A percentile compares a stretch with the other conserved stretches of the same genome.
Evolutionary conservation across 129 eudicot genomes (phyloP).

Genomic region (Flaveria linearis): DNA sequence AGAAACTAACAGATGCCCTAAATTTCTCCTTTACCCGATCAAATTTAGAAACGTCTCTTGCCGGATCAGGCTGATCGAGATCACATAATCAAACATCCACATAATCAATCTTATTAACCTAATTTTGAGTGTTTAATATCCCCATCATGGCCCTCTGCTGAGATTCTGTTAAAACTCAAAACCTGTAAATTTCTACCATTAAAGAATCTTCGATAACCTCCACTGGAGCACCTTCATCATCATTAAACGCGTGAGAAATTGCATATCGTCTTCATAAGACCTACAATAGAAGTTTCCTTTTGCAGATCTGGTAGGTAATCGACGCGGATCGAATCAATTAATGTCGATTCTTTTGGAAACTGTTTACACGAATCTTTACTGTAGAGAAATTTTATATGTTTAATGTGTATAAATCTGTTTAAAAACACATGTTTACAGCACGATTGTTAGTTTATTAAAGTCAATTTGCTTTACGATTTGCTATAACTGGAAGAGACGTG

Average conservation of each 20-base stretch:
- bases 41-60: too few species aligned
- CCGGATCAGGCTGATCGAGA: too few species aligned
- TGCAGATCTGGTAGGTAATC: slow-evolving; percentile 29
- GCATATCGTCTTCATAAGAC: background rate
- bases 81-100: too few species aligned
- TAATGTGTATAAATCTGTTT: background rate
- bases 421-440: slow-evolving; percentile 15
- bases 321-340: slow-evolving; percentile 14
- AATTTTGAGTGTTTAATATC: too few species aligned
- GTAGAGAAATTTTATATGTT: background rate
- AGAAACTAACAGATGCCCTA: too few species aligned
- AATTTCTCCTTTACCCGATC: too few species aligned
- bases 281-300: slow-evolving; percentile 25
- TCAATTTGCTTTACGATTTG: slow-evolving; percentile 25
- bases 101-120: too few species aligned
- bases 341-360: background rate
- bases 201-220: slow-evolving; percentile 30
- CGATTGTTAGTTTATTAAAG: background rate
- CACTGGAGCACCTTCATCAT: slow-evolving; percentile 25
- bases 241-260: slow-evolving; percentile 17
- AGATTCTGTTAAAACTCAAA: too few species aligned
- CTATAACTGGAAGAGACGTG: slow-evolving; percentile 10
- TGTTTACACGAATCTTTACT: background rate
- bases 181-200: slow-evolving; percentile 18
- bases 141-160: too few species aligned